These are phyloP conservation scores for Phenoliferia sp. DNA, from an alignment of 1,284 basidiomycete genomes.

Conservation along the genomic window DNA sequence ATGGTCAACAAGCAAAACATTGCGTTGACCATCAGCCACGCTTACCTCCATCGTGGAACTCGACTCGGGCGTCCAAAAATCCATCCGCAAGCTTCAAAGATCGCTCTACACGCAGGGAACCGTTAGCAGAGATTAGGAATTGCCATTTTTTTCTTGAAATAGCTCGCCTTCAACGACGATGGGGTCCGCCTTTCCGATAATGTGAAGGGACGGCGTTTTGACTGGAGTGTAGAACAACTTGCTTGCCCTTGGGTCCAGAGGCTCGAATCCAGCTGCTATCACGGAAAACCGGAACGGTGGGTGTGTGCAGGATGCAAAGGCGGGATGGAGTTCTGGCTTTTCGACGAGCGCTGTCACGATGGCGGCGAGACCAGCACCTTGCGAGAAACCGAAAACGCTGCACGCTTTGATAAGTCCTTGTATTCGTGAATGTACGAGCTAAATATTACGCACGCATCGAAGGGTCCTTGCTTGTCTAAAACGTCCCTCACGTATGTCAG, in stretches of 20 bases:
- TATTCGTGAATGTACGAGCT: not conserved
- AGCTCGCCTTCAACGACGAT: not conserved
- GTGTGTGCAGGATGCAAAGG: not conserved
- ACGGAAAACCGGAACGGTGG: not conserved
- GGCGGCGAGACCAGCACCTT: not conserved
- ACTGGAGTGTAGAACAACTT: not conserved
- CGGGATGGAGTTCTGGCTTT: not conserved
- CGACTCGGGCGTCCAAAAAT: not conserved
- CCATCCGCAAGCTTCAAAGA: not conserved
- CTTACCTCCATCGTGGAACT: not conserved
- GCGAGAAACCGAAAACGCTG: not conserved
- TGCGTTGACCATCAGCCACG: no score
- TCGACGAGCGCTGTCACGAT: not conserved
- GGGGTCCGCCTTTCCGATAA: not conserved
- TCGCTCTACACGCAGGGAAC: not conserved
- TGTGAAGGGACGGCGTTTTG: not conserved
- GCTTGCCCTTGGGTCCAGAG: not conserved
- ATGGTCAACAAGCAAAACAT: no score
- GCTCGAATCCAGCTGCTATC: not conserved
- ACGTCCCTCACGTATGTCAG: not conserved
- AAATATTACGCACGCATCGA: not conserved
- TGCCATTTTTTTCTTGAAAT: not conserved
- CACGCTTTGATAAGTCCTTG: no score
- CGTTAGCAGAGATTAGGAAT: not conserved
- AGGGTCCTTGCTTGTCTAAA: not conserved